A percentile compares a stretch with the other conserved stretches of the same genome.
These are phyloP conservation scores for Saccharomyces hybrid DNA, from an alignment of 1,139 yeast genomes.

Conservation along the genomic window DNA sequence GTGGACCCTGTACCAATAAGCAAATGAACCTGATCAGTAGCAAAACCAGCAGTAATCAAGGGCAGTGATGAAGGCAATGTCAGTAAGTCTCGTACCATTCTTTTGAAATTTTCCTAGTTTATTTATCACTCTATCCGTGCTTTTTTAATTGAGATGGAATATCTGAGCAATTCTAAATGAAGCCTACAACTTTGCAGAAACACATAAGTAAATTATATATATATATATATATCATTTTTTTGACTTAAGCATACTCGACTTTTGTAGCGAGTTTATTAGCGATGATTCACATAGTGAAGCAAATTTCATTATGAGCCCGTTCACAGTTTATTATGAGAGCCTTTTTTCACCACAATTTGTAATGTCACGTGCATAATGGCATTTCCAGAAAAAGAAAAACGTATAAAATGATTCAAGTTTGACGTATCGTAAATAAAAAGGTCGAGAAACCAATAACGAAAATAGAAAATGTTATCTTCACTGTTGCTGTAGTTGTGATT, in stretches of 20 bases:
- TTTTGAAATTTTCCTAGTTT: background rate
- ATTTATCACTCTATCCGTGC: background rate
- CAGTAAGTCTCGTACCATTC: background rate
- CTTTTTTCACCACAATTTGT: background rate
- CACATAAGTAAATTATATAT: background rate
- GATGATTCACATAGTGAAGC: background rate
- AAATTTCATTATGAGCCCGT: background rate
- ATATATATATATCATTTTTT: background rate
- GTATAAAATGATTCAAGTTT: background rate
- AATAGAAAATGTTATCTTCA: background rate
- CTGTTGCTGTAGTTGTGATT: background rate
- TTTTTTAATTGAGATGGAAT: background rate
- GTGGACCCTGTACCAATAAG: slow-evolving; percentile 44
- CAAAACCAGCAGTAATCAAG: slow-evolving; percentile 34
- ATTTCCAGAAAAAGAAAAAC: background rate
- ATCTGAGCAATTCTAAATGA: background rate
- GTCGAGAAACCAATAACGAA: background rate
- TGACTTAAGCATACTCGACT: background rate
- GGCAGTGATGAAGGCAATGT: slow-evolving; percentile 9
- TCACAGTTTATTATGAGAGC: background rate
- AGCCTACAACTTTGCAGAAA: background rate
- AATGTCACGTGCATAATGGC: background rate
- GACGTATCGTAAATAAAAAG: background rate
- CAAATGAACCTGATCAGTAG: slow-evolving; percentile 49
- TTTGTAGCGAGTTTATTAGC: background rate